A percentile compares a stretch with the other conserved stretches of the same genome.
These are phyloP conservation scores for Pittosporum tobira DNA, from an alignment of 129 eudicot genomes.

Conservation along the genomic window DNA sequence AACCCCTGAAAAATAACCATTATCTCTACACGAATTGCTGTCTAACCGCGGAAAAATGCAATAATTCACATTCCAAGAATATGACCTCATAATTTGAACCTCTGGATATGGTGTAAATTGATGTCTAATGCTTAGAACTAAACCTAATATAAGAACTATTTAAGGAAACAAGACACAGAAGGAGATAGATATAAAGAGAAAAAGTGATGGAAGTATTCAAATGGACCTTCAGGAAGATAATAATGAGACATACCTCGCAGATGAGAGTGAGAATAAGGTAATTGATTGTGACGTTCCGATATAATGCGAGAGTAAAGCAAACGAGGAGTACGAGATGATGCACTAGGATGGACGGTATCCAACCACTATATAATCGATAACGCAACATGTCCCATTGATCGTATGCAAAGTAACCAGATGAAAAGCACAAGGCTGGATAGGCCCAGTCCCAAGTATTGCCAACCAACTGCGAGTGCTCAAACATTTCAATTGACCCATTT, in stretches of 20 bases:
- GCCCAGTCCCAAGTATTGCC: slow-evolving; percentile 77
- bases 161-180: not conserved
- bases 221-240: not conserved
- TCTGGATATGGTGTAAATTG: not conserved
- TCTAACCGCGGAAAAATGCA: too few relatives aligned
- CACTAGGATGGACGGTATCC: slow-evolving; percentile 68
- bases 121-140: not conserved
- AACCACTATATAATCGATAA: slow-evolving; percentile 62
- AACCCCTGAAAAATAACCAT: too few relatives aligned
- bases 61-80: too few relatives aligned
- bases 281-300: slow-evolving; percentile 88
- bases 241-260: slow-evolving; percentile 54
- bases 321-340: slow-evolving; percentile 86
- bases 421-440: slow-evolving; percentile 64
- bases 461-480: slow-evolving; percentile 84
- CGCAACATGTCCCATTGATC: slow-evolving; percentile 90
- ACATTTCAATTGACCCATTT: slow-evolving; percentile 30
- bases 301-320: slow-evolving; percentile 88
- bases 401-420: slow-evolving; percentile 86
- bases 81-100: too few relatives aligned
- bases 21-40: too few relatives aligned
- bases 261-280: slow-evolving; percentile 89
- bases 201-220: not conserved
- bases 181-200: not conserved
- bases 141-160: not conserved